A percentile compares a stretch with the other conserved stretches of the same genome.
Evolutionary conservation across 768 basidiomycete species (phyloP).

Genomic region (Pleurotus ostreatus): DNA sequence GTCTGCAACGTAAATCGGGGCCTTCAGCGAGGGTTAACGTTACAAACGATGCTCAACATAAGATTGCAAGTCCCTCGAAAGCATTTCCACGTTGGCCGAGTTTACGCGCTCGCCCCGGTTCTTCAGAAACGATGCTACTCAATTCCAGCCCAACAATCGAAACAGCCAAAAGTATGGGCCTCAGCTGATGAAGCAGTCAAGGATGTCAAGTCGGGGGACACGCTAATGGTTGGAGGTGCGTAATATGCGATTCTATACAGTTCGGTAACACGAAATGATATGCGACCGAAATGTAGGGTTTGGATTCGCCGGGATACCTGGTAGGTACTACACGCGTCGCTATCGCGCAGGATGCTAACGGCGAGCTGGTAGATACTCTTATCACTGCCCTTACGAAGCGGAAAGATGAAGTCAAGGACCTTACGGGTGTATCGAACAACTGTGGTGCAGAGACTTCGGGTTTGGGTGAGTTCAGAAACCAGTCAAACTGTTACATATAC

Average conservation of each 20-base stretch:
- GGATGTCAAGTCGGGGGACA: conserved; percentile 77
- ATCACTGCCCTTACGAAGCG: conserved; percentile 73
- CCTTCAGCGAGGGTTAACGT: not conserved
- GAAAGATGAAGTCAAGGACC: conserved; percentile 56
- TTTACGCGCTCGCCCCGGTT: conserved; percentile 1
- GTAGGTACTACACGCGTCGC: conserved; percentile 31
- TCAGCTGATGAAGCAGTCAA: conserved; percentile 81
- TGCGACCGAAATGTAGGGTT: conserved; percentile 56
- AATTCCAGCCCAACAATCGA: conserved; percentile 26
- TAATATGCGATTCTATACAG: not conserved
- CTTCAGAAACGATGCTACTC: conserved; percentile 1
- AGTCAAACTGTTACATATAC: not conserved
- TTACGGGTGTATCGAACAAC: conserved; percentile 89
- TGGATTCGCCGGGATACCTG: conserved; percentile 85
- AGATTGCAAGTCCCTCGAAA: not conserved
- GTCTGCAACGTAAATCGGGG: not conserved
- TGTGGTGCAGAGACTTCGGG: conserved; percentile 70
- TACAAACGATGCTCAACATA: not conserved
- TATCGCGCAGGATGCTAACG: not conserved
- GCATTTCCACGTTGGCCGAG: not conserved
- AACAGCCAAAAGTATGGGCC: conserved; percentile 68
- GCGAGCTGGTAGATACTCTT: conserved; percentile 59
- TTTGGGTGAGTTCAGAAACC: conserved; percentile 43
- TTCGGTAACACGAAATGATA: not conserved
- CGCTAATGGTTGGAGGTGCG: conserved; percentile 79